Percentiles rank a stretch among this genome's conserved stretches.
These are phyloP conservation scores for Bipolaris gigantea DNA, from an alignment of 2,329 filamentous ascomycete genomes.

Conservation along the genomic window DNA sequence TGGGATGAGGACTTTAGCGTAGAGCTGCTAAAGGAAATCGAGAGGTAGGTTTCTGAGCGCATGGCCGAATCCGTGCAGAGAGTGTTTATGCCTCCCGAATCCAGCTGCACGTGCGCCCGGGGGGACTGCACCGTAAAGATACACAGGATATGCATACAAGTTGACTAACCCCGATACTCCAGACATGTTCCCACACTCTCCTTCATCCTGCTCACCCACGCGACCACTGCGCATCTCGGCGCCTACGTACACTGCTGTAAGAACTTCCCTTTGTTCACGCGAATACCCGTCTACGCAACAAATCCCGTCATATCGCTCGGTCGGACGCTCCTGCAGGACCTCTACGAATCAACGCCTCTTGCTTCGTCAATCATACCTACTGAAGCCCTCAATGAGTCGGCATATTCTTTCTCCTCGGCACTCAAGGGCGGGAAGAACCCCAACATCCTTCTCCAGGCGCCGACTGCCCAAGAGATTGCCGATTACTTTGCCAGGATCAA, in stretches of 20 bases:
- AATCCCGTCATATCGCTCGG: conserved; percentile 91
- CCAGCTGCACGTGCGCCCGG: not conserved
- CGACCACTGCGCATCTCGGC: conserved; percentile 86
- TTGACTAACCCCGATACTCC: conserved; percentile 23
- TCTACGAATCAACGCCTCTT: conserved; percentile 87
- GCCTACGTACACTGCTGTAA: conserved; percentile 98
- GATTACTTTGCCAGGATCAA: conserved; percentile 90
- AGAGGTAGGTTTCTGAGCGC: conserved; percentile 64
- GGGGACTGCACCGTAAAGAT: conserved; percentile 13
- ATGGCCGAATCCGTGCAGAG: not conserved
- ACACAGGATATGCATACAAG: conserved; percentile 9
- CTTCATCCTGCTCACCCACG: conserved; percentile 90
- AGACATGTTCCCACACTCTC: conserved; percentile 92
- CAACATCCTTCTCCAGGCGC: conserved; percentile 65
- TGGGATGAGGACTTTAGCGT: conserved; percentile 93
- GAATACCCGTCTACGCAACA: conserved; percentile 93
- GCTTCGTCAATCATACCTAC: conserved; percentile 81
- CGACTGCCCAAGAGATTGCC: conserved; percentile 84
- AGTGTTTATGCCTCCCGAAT: not conserved
- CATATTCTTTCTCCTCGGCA: conserved; percentile 53
- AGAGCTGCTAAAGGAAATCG: conserved; percentile 79
- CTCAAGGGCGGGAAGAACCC: conserved; percentile 51
- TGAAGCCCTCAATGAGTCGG: conserved; percentile 70
- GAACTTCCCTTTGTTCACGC: conserved; percentile 86
- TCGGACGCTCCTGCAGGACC: conserved; percentile 84